These are phyloP conservation scores for Cairneyella variabilis DNA, from an alignment of 495 filamentous ascomycete species.

Conservation along the genomic window DNA sequence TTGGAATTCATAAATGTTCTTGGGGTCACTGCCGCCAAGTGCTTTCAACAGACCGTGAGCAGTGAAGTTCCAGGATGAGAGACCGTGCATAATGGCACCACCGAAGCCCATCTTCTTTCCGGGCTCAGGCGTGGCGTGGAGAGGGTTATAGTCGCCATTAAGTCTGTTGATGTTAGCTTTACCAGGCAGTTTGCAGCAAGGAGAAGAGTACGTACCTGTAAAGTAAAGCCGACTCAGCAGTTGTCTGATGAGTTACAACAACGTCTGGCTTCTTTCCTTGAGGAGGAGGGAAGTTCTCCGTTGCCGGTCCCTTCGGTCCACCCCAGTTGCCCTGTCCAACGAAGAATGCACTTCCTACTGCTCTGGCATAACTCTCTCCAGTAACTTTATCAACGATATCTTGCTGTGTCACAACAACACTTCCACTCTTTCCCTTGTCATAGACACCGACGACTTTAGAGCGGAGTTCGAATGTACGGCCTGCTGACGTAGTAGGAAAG, in stretches of 20 bases:
- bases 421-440: conserved; percentile 84
- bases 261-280: conserved; percentile 69
- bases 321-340: conserved; percentile 86
- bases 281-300: conserved; percentile 70
- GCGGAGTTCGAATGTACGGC: conserved; percentile 70
- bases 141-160: conserved; percentile 90
- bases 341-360: conserved; percentile 67
- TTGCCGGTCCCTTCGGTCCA: conserved; percentile 81
- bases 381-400: conserved; percentile 65
- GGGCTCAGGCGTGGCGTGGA: conserved; percentile 80
- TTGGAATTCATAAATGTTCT: conserved; percentile 80
- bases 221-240: conserved; percentile 64
- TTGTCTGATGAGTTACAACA: conserved; percentile 64
- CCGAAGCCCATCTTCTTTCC: conserved; percentile 87
- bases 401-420: conserved; percentile 76
- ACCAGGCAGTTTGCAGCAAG: not conserved
- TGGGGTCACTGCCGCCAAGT: conserved; percentile 71
- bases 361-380: conserved; percentile 69
- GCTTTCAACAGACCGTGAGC: conserved; percentile 70
- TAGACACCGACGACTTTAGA: conserved; percentile 83
- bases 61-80: conserved; percentile 79
- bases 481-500: conserved; percentile 67
- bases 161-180: conserved; percentile 37
- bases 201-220: conserved; percentile 48
- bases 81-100: conserved; percentile 82